Evolutionary conservation across 2,329 filamentous ascomycete species (phyloP), one percentile per base, ranked within the genome.

Genomic region (Aspergillus tanneri): DNA sequence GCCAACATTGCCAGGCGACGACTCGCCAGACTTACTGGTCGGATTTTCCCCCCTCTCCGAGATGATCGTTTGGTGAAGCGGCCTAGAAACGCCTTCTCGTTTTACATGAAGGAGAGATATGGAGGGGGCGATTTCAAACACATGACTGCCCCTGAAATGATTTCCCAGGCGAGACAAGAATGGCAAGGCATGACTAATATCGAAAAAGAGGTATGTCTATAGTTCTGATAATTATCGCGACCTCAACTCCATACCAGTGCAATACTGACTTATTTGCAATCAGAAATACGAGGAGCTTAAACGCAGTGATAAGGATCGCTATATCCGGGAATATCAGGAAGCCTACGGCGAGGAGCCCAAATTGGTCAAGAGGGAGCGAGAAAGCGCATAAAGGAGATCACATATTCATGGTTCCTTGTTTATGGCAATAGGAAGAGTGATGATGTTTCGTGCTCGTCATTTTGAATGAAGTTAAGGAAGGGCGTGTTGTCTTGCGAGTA

Each of bases 1-100:
- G 84, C 84, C 47, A 87, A 87, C 63, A 60, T 55, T 9, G 84
- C 84, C 9, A 80, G 84, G 28, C 49, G 30, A 22, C 54, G 43
- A n/a, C 62, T 75, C 7, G 44, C 47, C 1, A 59, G 50, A 21
- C 52, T 68, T 3, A 59, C 59, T 36, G 53, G 47, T 34, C 50
- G 54, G 4, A 22, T 5, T 23, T 18, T 22, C 21, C 21, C 30
- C 2, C 39, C 42, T 5, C 73, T 86, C 44, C 51, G 68, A 4
- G 84, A 87, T 59, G 74, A 80, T 9, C 77, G 84, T 41, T 58
- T 64, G 11, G 72, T 79, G 40, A 82, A 78, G 63, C 51, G 51
- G 2, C 67, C 74, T 3, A 2, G 5, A 0, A 59, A n/a, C 3
- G 11, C 75, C 0, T 82, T 68, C 53, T 19, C 69, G 1, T 46